A percentile compares a stretch with the other conserved stretches of the same genome.
These are phyloP conservation scores for Populus tremula DNA, from an alignment of 345 rosid genomes.

Conservation along the genomic window DNA sequence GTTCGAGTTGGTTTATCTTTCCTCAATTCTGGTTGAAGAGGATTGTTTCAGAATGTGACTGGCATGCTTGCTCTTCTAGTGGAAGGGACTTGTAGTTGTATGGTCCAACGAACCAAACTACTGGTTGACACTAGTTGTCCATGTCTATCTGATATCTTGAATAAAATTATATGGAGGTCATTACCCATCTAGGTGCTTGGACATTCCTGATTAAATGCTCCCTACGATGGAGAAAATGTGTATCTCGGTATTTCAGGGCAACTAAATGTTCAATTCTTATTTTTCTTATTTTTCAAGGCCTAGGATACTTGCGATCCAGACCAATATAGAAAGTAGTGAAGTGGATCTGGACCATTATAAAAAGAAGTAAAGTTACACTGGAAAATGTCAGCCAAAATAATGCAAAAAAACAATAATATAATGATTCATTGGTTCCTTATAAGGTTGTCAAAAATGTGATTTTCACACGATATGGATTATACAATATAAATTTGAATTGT, in stretches of 20 bases:
- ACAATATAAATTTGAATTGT: no score
- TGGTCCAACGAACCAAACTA: constrained; percentile 8
- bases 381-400: no score
- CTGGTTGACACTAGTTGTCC: neutral
- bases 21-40: constrained; percentile 13
- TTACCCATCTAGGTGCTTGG: neutral
- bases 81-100: constrained; percentile 2
- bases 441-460: no score
- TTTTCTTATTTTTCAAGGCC: neutral
- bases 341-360: no score
- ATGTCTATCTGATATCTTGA: neutral
- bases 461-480: no score
- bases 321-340: no score
- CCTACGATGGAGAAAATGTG: neutral
- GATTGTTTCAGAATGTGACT: neutral
- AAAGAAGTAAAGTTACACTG: no score
- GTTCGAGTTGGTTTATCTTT: neutral
- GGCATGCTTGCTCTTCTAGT: neutral
- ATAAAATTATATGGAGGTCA: neutral
- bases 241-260: neutral
- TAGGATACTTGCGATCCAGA: neutral
- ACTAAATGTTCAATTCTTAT: no score
- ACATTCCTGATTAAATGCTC: neutral
- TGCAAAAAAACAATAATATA: no score
- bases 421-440: no score